These are phyloP conservation scores for Azolla pinnata DNA, from an alignment of 75 land plant genomes.

Conservation along the genomic window DNA sequence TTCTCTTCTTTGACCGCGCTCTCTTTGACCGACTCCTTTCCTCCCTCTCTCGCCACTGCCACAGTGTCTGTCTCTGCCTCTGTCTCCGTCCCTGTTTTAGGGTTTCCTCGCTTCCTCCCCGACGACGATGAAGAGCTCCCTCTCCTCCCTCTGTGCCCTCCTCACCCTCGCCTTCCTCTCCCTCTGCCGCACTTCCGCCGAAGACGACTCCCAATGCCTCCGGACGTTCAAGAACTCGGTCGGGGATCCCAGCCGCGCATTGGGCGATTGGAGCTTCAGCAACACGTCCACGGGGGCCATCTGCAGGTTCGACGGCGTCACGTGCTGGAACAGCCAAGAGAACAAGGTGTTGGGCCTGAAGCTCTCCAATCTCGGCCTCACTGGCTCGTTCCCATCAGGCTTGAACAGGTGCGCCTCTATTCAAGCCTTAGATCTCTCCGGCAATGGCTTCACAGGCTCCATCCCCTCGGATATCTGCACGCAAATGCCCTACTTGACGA, in stretches of 20 bases:
- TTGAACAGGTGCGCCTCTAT: slow-evolving; percentile 40
- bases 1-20: too few relatives aligned
- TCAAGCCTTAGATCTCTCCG: slow-evolving; percentile 64
- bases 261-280: slow-evolving; percentile 41
- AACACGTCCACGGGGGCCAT: slow-evolving; percentile 31
- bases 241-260: slow-evolving; percentile 29
- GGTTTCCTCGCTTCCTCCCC: too few relatives aligned
- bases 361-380: slow-evolving; percentile 41
- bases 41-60: too few relatives aligned
- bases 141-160: too few relatives aligned
- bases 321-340: slow-evolving; percentile 63
- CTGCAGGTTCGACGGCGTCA: slow-evolving; percentile 57
- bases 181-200: too few relatives aligned
- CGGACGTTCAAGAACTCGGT: slow-evolving; percentile 33
- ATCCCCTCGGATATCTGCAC: slow-evolving; percentile 42
- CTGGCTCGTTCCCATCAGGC: slow-evolving; percentile 58
- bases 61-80: too few relatives aligned
- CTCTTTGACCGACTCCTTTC: too few relatives aligned
- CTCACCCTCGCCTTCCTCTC: too few relatives aligned
- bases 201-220: slow-evolving; percentile 44
- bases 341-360: slow-evolving; percentile 47
- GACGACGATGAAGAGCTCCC: too few relatives aligned
- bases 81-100: too few relatives aligned
- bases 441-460: slow-evolving; percentile 44
- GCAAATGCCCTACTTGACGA: slow-evolving; percentile 29